Evolutionary conservation across 2,329 filamentous ascomycete genomes (phyloP).

Genomic region (Blastomyces percursus): DNA sequence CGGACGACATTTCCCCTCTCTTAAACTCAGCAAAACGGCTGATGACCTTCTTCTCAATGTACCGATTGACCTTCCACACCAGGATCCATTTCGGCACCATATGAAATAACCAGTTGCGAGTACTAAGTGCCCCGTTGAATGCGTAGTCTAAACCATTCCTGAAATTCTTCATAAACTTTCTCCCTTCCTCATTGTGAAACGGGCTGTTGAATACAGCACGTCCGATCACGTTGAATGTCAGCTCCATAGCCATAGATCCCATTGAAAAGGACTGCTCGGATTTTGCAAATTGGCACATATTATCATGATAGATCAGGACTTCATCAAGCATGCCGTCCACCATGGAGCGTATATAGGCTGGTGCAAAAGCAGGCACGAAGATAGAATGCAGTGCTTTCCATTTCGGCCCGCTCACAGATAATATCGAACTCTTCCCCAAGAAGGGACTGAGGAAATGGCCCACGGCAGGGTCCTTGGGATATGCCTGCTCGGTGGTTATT

Average conservation of each 20-base stretch:
- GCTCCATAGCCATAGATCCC: conserved; percentile 9
- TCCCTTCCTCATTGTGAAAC: conserved; percentile 26
- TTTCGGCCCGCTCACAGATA: conserved; percentile 29
- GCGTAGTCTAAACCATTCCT: conserved; percentile 12
- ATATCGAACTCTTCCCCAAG: conserved; percentile 24
- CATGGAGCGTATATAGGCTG: conserved; percentile 22
- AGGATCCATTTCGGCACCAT: conserved; percentile 11
- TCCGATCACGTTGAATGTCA: conserved; percentile 19
- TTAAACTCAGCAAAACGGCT: neutral
- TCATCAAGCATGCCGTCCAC: conserved; percentile 25
- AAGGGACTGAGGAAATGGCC: conserved; percentile 21
- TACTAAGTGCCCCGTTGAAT: conserved; percentile 16
- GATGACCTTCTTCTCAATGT: neutral
- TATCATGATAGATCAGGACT: conserved; percentile 22
- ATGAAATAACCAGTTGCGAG: conserved; percentile 13
- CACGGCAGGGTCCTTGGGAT: conserved; percentile 26
- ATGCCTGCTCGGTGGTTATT: conserved; percentile 28
- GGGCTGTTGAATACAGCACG: conserved; percentile 18
- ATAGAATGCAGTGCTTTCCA: conserved; percentile 36
- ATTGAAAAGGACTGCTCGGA: conserved; percentile 4
- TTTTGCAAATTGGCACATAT: conserved; percentile 27
- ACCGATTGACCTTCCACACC: conserved; percentile 12
- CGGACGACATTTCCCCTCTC: neutral
- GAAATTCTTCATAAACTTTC: conserved; percentile 9
- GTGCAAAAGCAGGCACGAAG: conserved; percentile 31